Base-by-base conservation (phyloP, 768 basidiomycete species). In the Rhizopogon vesiculosus region DNA sequence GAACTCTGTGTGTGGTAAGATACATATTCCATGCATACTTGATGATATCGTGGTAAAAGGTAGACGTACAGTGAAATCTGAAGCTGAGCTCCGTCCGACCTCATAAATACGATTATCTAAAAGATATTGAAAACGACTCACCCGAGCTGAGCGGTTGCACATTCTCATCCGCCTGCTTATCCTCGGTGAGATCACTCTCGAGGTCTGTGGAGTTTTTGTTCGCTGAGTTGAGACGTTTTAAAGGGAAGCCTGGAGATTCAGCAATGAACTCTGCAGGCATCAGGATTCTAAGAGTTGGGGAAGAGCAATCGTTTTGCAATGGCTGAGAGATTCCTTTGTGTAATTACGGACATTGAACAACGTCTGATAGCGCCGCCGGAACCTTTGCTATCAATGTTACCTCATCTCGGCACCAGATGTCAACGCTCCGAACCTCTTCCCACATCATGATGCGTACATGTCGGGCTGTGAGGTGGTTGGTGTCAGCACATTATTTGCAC, bases 141-240 rank as follows among this genome's bases (percentile, higher is more conserved):
- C 69, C 64, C 58, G 53, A 58, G 25, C 28, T 57, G 15, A 69
- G 40, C 0, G 60, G 33, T 33, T 33, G 63, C 19, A 65, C 46
- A 28, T 51, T 54, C 38, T 46, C 42, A 35, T 61, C 62, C 13
- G 60, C 46, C 4, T 67, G 69, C 22, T 71, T 69, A 42, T 63
- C 66, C 51, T 61, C 63, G 35, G 54, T 63, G 8, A 46, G 51
- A 13, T 60, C 54, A n/a, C 60, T 56, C 8, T 42, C 53, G 45
- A 57, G 51, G 2, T 67, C 60, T 3, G 51, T 19, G 1, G 56
- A 58, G 16, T 54, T 59, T 16, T 60, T 56, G 22, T 22, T 19
- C 22, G 2, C 53, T 15, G 57, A 40, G 33, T 56, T 44, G 35
- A 64, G 46, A 19, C 40, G 58, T 13, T 49, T 61, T 39, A 66